Base-by-base conservation (phyloP, 2,329 filamentous ascomycete species). In the Fusarium veterinarium region DNA sequence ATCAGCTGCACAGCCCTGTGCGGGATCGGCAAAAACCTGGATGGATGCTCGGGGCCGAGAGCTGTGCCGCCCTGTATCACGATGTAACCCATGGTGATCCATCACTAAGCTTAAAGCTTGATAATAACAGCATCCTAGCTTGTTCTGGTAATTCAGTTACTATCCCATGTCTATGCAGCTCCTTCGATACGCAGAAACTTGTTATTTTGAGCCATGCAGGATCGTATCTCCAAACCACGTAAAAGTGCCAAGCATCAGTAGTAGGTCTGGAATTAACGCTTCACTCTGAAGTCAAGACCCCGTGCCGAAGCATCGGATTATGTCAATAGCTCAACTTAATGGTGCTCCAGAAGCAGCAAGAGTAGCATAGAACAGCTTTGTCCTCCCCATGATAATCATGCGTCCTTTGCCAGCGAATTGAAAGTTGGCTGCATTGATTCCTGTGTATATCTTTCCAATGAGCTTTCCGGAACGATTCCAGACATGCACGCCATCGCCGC, bases 401-500 rank as follows among this genome's bases (percentile, higher is more conserved):
- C 79, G 75, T 6, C 82, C 81, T 1, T 78, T 58, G 4, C 81
- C 80, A 9, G 80, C 83, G 60, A 86, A 85, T 69, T 84, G 83
- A 65, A 86, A 86, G 77, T 86, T 86, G 17, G 84, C 84, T 3
- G 77, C 80, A 7, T 80, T 81, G 38, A 82, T 82, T 1, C 85
- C 84, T 1, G 86, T 82, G 63, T 85, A 86, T 23, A 91, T 87
- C 80, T 91, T 91, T 2, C 86, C 86, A n/a, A 88, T 82, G 3
- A 87, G 80, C 59, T 81, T 82, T 23, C 85, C 85, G 5, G 80
- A 81, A 0, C 80, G 73, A 59, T 85, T 85, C 82, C 83, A 88
- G 1, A 88, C 83, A 59, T 86, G 83, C 6, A 87, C 81, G 11
- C 86, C 86, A 63, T 87, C 86, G 2, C 84, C 84, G 53, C 83